Base-by-base conservation (phyloP, 331 rosid species). In the Saraca asoca region DNA sequence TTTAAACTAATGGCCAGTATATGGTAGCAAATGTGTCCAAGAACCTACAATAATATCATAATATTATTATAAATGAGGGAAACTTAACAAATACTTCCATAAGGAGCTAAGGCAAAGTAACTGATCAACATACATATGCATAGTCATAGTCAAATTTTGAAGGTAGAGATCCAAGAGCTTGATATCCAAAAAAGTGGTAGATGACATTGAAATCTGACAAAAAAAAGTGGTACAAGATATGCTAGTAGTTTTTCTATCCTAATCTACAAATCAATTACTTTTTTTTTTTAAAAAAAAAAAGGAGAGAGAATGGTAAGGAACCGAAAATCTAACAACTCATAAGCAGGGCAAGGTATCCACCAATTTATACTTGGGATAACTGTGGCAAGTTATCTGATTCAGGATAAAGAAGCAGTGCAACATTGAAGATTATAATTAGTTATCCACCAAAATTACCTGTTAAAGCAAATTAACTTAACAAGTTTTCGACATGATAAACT, bases 311-410 rank as follows among this genome's bases (percentile, higher is more conserved):
- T 51, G 55, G 64, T 50, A 80, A 29, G 51, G 20, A 81, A 46
- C 68, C 69, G 53, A 54, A 58, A 39, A 59, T 66, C 62, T 31
- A 55, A 53, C 31, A 44, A 38, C 42, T 57, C 29, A 11, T 17
- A 64, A 31, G 24, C 62, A 78, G n/a, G 54, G 50, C 20, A 58
- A 66, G n/a, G n/a, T n/a, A n/a, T n/a, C n/a, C n/a, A n/a, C n/a
- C n/a, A n/a, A n/a, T n/a, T n/a, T n/a, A n/a, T 86, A 94, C 99
- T 97, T 94, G 99, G 55, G 99, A 94, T 69, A 94, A 72, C 71
- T 94, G 99, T 20, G 96, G 96, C 50, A 97, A 94, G 72, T 90
- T 95, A 85, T 94, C 99, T 9, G 99, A 94, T 79, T 94, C 97
- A 0, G 99, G 97, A 58, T 88, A 74, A 64, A 90, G 96, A 20